Evolutionary conservation across 371 early-diverging fungal species (phyloP).

Genomic region (Coemansia sp.): DNA sequence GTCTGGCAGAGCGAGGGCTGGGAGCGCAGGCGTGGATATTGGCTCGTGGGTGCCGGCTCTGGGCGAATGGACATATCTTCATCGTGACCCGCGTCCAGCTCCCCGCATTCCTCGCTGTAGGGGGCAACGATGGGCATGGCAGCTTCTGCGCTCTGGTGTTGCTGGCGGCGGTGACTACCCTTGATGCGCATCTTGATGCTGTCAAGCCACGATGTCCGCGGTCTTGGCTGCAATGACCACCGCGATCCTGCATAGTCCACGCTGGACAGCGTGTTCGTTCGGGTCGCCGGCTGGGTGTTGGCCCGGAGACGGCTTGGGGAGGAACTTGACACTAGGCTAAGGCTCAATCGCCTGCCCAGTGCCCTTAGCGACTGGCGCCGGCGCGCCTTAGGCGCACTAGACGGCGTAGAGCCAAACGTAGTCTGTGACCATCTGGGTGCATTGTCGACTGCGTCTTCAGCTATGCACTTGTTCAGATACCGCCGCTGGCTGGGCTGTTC

Average conservation of each 20-base stretch:
- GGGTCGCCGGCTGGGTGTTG: slow-evolving; percentile 1
- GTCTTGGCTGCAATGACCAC: slow-evolving; percentile 2
- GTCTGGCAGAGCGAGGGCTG: slow-evolving; percentile 34
- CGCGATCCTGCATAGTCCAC: not conserved
- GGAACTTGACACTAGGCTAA: slow-evolving; percentile 1
- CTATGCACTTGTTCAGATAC: slow-evolving; percentile 11
- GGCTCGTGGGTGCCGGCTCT: not conserved
- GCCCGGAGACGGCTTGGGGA: not conserved
- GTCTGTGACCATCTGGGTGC: slow-evolving; percentile 2
- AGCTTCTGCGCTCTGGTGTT: slow-evolving; percentile 6
- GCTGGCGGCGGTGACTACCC: slow-evolving; percentile 3
- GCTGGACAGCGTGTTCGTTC: not conserved
- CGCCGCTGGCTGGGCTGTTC: slow-evolving; percentile 8
- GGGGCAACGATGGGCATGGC: slow-evolving; percentile 13
- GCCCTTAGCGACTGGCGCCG: slow-evolving; percentile 21
- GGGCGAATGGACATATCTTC: not conserved
- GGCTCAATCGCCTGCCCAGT: slow-evolving; percentile 32
- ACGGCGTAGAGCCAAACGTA: not conserved
- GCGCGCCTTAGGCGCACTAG: not conserved
- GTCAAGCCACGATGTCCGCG: slow-evolving; percentile 31
- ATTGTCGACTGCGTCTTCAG: not conserved
- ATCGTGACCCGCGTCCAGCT: slow-evolving; percentile 1
- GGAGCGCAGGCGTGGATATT: slow-evolving; percentile 43
- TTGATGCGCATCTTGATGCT: slow-evolving; percentile 22
- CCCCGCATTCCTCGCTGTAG: slow-evolving; percentile 1